phyloP scores from a whole-genome alignment of 106 monocot species.

The Dendrobium nobile region DNA sequence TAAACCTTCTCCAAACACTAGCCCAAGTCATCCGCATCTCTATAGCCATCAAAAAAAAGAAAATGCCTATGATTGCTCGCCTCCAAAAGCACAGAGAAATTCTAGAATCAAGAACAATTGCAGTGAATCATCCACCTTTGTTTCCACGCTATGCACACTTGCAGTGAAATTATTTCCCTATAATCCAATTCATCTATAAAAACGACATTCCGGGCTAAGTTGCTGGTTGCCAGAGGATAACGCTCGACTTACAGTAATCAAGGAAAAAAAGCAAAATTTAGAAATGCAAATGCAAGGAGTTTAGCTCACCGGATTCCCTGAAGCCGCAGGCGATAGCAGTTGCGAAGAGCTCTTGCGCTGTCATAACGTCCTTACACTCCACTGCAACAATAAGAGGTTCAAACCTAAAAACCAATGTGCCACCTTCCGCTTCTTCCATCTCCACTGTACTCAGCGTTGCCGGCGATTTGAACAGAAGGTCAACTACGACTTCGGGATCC shows the following conservation, averaged over 20 bases:
- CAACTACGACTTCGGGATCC: constrained; percentile 42
- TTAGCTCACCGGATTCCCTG: constrained; percentile 69
- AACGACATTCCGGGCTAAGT: neutral
- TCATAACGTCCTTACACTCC: constrained; percentile 49
- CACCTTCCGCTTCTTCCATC: neutral
- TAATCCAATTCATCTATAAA: neutral
- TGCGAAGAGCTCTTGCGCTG: constrained; percentile 58
- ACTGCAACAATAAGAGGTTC: constrained; percentile 82
- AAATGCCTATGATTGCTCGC: too few species aligned
- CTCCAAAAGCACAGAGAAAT: too few species aligned
- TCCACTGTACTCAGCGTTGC: neutral
- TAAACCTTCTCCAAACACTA: too few species aligned
- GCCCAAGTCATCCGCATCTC: too few species aligned
- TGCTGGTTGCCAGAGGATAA: neutral
- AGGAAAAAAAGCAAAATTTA: neutral
- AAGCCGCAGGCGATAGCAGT: constrained; percentile 66
- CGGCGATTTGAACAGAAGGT: constrained; percentile 31
- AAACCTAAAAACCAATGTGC: constrained; percentile 65
- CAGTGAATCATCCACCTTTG: neutral
- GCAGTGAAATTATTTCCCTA: neutral
- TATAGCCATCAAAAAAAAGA: too few species aligned
- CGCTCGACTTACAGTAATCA: neutral
- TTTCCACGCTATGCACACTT: neutral
- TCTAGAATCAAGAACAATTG: neutral
- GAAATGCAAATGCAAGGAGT: neutral